A percentile compares a stretch with the other conserved stretches of the same genome.
phyloP scores from a whole-genome alignment of 2,329 filamentous ascomycete genomes.

The Clarireedia homoeocarpa region DNA sequence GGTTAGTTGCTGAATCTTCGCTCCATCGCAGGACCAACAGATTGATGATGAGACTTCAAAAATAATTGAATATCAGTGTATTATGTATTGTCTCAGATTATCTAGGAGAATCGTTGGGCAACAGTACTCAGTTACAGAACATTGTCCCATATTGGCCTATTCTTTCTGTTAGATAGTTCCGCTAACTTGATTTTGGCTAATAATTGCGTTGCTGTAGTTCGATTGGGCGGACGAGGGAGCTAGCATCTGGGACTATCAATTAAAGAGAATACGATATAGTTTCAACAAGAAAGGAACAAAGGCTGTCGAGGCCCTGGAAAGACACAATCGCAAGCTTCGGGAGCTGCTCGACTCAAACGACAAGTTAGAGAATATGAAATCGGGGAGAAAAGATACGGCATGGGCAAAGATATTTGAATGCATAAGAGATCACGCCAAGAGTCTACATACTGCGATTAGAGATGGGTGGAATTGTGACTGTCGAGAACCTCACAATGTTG shows the following conservation, averaged over 20 bases:
- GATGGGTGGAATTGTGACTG: conserved; percentile 21
- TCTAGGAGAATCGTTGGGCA: too few species aligned
- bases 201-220: conserved; percentile 11
- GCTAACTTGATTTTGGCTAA: neutral
- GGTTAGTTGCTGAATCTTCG: neutral
- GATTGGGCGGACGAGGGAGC: conserved; percentile 19
- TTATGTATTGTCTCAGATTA: too few species aligned
- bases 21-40: neutral
- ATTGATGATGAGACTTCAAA: too few species aligned
- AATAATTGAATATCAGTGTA: too few species aligned
- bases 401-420: conserved; percentile 19
- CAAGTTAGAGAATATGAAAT: conserved; percentile 14
- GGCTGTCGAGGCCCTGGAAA: conserved; percentile 14
- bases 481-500: conserved; percentile 12
- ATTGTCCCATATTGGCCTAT: too few species aligned
- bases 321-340: conserved; percentile 17
- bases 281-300: conserved; percentile 19
- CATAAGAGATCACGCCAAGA: conserved; percentile 19
- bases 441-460: conserved; percentile 18
- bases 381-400: conserved; percentile 15
- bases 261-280: conserved; percentile 18
- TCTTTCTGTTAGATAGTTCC: neutral
- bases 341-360: conserved; percentile 17
- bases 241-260: conserved; percentile 21
- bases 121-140: too few species aligned